Evolutionary conservation across 495 filamentous ascomycete genomes (phyloP).

Genomic region (Aspergillus homomorphus): DNA sequence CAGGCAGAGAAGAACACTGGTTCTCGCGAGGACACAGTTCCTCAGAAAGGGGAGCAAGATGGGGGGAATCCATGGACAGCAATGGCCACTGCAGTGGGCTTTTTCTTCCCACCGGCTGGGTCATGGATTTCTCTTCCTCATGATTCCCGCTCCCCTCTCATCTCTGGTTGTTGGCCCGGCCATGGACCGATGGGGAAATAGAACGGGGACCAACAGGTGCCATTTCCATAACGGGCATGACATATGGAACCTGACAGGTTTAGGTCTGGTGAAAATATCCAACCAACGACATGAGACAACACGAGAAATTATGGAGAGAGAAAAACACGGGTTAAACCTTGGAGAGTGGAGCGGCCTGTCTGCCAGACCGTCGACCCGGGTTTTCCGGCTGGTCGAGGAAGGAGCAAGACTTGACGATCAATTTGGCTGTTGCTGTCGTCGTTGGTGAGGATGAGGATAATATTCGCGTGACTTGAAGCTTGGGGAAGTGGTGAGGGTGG

Average conservation of each 20-base stretch:
- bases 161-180: not conserved
- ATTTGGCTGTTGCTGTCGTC: not conserved
- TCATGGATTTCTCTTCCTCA: not conserved
- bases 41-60: not conserved
- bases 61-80: not conserved
- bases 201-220: not conserved
- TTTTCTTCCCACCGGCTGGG: not conserved
- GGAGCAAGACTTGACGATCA: not conserved
- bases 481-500: not conserved
- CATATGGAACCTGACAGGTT: conserved; percentile 5
- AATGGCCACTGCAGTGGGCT: not conserved
- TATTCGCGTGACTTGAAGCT: too few species aligned
- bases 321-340: conserved; percentile 3
- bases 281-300: not conserved
- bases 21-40: not conserved
- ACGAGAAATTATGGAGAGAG: conserved; percentile 7
- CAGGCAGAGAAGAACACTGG: not conserved
- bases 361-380: too few species aligned
- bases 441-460: not conserved
- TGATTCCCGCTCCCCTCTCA: not conserved
- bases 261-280: not conserved
- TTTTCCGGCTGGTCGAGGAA: not conserved
- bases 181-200: not conserved
- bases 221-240: not conserved
- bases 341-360: not conserved